Evolutionary conservation across 257 asterid species (phyloP).

Genomic region (Solanum chiquidenum): DNA sequence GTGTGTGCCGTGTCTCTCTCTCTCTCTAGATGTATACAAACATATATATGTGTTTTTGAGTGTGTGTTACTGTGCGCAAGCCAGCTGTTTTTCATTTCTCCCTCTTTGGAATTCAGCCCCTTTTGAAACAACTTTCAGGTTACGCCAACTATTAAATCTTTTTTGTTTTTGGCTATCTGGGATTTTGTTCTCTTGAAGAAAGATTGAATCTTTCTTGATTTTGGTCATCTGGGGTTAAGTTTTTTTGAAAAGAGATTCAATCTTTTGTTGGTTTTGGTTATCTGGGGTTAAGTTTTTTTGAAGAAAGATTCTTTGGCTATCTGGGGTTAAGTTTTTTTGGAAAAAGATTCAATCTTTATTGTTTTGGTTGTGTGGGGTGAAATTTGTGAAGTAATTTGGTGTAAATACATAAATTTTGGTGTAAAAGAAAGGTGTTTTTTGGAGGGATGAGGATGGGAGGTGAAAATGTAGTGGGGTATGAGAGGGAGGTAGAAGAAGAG

Average conservation of each 20-base stretch:
- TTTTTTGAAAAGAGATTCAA: neutral
- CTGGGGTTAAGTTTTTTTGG: neutral
- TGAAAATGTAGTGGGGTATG: neutral
- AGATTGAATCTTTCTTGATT: neutral
- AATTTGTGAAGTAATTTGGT: neutral
- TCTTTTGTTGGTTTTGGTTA: neutral
- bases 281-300: neutral
- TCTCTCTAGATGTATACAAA: neutral
- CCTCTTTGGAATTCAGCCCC: neutral
- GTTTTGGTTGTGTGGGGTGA: neutral
- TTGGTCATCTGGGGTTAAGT: neutral
- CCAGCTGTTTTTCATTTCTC: neutral
- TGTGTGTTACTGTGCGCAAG: neutral
- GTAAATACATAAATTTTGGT: neutral
- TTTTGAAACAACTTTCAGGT: neutral
- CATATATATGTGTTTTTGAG: neutral
- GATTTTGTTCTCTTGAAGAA: neutral
- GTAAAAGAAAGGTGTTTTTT: neutral
- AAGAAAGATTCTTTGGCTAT: neutral
- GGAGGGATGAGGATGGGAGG: neutral
- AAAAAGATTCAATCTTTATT: neutral
- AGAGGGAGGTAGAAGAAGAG: neutral
- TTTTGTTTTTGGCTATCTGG: neutral
- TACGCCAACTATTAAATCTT: neutral
- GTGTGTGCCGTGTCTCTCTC: neutral